phyloP scores from a whole-genome alignment of 495 filamentous ascomycete genomes.

The Jackrogersella minutella region DNA sequence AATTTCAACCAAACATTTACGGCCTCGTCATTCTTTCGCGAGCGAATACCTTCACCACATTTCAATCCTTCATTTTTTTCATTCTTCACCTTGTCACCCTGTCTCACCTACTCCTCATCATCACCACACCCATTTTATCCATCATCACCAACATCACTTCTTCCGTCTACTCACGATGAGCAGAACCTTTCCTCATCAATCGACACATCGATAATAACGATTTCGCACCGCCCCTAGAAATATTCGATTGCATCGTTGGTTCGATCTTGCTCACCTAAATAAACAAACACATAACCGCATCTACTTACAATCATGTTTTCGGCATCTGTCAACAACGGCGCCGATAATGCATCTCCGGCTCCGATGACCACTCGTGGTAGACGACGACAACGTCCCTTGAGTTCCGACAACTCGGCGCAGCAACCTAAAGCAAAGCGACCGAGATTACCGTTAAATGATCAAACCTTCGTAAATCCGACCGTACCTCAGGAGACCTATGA shows the following conservation, averaged over 20 bases:
- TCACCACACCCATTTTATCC: constrained; percentile 36
- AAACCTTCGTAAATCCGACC: constrained; percentile 59
- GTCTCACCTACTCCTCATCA: constrained; percentile 22
- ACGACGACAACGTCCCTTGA: constrained; percentile 71
- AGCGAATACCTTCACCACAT: constrained; percentile 33
- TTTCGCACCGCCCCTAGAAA: constrained; percentile 19
- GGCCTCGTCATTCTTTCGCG: constrained; percentile 45
- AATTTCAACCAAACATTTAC: constrained; percentile 44
- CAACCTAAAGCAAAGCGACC: constrained; percentile 75
- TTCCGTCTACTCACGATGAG: constrained; percentile 40
- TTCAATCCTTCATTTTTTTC: constrained; percentile 25
- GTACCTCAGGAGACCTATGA: constrained; percentile 57
- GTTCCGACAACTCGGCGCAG: constrained; percentile 68
- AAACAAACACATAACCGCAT: constrained; percentile 18
- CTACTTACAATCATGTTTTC: constrained; percentile 66
- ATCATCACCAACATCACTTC: constrained; percentile 12
- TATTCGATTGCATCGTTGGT: constrained; percentile 28
- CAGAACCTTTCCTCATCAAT: constrained; percentile 28
- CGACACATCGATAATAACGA: constrained; percentile 39
- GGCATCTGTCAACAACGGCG: constrained; percentile 56
- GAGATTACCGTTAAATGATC: constrained; percentile 59
- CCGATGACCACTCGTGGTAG: constrained; percentile 66
- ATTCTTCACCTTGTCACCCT: constrained; percentile 30
- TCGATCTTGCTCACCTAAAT: constrained; percentile 14
- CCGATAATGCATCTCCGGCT: constrained; percentile 47